Evolutionary conservation across 2,329 filamentous ascomycete genomes (phyloP), one percentile per base, ranked within the genome.

Genomic region (Colletotrichum theobromicola): DNA sequence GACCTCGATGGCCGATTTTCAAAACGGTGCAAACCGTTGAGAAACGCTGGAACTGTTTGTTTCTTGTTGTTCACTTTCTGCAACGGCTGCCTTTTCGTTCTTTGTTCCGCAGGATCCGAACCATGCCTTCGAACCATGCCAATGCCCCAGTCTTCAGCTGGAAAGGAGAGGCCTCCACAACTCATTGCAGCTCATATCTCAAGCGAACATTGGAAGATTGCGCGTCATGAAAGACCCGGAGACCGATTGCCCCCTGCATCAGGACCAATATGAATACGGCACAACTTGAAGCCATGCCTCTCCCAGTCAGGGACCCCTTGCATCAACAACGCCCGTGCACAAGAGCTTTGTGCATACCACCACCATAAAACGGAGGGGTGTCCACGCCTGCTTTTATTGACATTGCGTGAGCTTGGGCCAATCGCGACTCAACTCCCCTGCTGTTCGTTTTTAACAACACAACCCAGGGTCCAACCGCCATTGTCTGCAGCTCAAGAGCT

Each of bases 161-260:
- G 57, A n/a, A 30, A 55, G 61, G 32, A 34, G 18, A 70, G 30
- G 30, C 53, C 60, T 42, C 71, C 67, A 61, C 50, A 65, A n/a
- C 67, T 70, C 60, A 57, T 64, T 58, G 61, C 46, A 46, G 28
- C 37, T 73, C 70, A 70, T 70, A 57, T 58, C 57, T 21, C 50
- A 65, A 70, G 60, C 71, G 50, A 65, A 30, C 35, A 61, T 61
- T 70, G 50, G 50, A 65, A 30, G 60, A 61, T 74, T 70, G 50
- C 35, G 64, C 35, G 64, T 42, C 68, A 67, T 66, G 26, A 75
- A 65, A 53, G 73, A 76, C 65, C 77, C 30, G 74, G 67, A 35
- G 74, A 73, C 62, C 76, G 58, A 50, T 9, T 57, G 8, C 21
- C 58, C 67, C 71, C 67, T 74, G 71, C 9, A 26, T 12, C 30